phyloP scores from a whole-genome alignment of 768 basidiomycete genomes.

The Collybia mongolica region DNA sequence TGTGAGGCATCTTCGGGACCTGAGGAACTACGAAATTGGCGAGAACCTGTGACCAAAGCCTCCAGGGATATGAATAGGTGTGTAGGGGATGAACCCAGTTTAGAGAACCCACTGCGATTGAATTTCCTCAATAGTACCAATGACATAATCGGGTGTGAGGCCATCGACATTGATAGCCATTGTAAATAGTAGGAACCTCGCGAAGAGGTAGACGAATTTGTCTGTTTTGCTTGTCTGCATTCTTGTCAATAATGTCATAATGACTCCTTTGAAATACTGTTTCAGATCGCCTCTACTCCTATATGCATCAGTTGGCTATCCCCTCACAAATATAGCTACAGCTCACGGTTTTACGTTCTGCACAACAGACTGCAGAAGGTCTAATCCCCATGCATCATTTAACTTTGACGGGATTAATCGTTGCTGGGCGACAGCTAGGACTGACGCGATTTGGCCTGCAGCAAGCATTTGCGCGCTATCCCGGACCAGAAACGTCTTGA shows the following conservation, averaged over 20 bases:
- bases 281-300: slow-evolving; percentile 55
- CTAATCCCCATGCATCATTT: slow-evolving; percentile 91
- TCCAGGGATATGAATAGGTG: slow-evolving; percentile 10
- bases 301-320: neutral
- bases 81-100: neutral
- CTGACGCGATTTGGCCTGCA: slow-evolving; percentile 68
- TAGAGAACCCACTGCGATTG: slow-evolving; percentile 68
- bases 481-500: slow-evolving; percentile 78
- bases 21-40: slow-evolving; percentile 79
- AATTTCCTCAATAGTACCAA: slow-evolving; percentile 76
- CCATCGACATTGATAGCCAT: slow-evolving; percentile 75
- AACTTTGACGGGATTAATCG: slow-evolving; percentile 82
- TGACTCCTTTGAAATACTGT: slow-evolving; percentile 70
- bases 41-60: slow-evolving; percentile 79
- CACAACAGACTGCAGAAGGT: slow-evolving; percentile 79
- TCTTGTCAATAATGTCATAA: slow-evolving; percentile 79
- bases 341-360: slow-evolving; percentile 75
- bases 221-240: slow-evolving; percentile 90
- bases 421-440: slow-evolving; percentile 89
- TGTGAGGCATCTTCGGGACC: slow-evolving; percentile 73
- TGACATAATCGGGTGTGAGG: slow-evolving; percentile 76
- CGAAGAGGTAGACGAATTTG: slow-evolving; percentile 80
- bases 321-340: neutral
- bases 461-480: slow-evolving; percentile 68
- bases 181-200: slow-evolving; percentile 72